phyloP scores from a whole-genome alignment of 75 land plant species.

The Pinus taeda region DNA sequence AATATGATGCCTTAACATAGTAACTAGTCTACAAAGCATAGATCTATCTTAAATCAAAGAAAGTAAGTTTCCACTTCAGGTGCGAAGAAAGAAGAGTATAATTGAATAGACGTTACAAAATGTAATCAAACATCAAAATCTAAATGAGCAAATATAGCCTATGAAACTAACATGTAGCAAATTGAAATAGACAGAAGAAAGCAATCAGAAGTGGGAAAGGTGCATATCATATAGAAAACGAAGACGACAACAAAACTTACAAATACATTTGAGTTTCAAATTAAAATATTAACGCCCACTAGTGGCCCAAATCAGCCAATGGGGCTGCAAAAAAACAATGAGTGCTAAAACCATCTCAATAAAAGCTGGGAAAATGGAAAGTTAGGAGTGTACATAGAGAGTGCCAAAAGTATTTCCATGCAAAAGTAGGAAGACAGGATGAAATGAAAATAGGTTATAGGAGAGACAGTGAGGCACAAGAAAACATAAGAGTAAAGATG shows the following conservation, averaged over 20 bases:
- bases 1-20: neutral
- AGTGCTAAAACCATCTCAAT: too few species aligned
- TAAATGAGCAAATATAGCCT: neutral
- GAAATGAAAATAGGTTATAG: too few species aligned
- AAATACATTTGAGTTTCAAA: too few species aligned
- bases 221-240: neutral
- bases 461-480: too few species aligned
- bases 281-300: too few species aligned
- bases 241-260: neutral
- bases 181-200: neutral
- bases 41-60: neutral
- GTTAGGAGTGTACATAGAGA: too few species aligned
- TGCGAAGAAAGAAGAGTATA: neutral
- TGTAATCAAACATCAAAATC: neutral
- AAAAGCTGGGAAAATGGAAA: too few species aligned
- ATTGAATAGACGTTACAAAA: neutral
- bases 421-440: too few species aligned
- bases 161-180: neutral
- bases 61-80: neutral
- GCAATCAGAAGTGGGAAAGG: neutral
- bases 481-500: too few species aligned
- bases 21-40: neutral
- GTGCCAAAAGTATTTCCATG: too few species aligned
- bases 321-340: too few species aligned
- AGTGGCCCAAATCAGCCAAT: too few species aligned